Evolutionary conservation across 441 rosid genomes (phyloP).

Genomic region (Mallotus repandus): DNA sequence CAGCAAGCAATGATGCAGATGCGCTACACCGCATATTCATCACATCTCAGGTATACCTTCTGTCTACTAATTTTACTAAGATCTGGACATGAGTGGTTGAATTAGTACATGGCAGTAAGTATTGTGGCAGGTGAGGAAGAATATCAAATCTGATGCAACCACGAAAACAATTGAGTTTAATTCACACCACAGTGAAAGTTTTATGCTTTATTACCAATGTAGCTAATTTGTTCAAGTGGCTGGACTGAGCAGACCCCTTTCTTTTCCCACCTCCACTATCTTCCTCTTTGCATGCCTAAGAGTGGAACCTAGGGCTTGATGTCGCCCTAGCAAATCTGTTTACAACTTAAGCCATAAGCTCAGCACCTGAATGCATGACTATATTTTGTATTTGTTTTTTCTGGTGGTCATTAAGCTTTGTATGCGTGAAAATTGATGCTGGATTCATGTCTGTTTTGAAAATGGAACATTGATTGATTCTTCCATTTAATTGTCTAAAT

Average conservation of each 20-base stretch:
- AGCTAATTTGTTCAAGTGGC: not conserved
- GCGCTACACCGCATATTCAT: conserved; percentile 74
- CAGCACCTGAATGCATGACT: not conserved
- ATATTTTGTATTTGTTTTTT: not conserved
- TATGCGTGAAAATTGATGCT: too few relatives aligned
- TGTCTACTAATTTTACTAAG: not conserved
- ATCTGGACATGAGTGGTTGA: not conserved
- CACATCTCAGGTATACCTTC: conserved; percentile 72
- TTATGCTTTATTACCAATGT: not conserved
- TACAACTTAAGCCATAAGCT: too few relatives aligned
- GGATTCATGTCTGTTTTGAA: not conserved
- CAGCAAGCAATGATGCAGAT: conserved; percentile 69
- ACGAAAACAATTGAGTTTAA: not conserved
- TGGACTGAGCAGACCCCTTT: not conserved
- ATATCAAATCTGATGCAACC: not conserved
- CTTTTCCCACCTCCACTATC: not conserved
- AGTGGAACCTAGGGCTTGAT: not conserved
- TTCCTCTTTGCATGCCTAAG: not conserved
- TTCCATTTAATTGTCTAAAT: not conserved
- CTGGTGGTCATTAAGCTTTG: not conserved
- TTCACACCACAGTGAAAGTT: not conserved
- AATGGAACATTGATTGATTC: not conserved
- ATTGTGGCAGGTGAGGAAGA: not conserved
- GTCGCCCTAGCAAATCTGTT: too few relatives aligned
- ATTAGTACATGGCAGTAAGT: too few relatives aligned